phyloP scores from a whole-genome alignment of 768 basidiomycete species.

The Psilocybe azurescens region DNA sequence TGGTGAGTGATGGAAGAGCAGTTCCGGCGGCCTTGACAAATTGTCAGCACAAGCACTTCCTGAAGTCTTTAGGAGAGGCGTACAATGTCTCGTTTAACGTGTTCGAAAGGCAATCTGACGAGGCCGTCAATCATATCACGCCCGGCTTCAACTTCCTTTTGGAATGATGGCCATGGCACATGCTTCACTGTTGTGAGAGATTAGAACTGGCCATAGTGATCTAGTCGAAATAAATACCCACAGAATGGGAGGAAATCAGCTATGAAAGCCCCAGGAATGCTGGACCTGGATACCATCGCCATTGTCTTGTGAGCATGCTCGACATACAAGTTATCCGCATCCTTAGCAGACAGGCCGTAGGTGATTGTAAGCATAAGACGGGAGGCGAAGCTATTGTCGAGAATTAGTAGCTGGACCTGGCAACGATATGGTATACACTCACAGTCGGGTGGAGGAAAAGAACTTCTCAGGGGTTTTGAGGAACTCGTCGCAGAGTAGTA shows the following conservation, averaged over 20 bases:
- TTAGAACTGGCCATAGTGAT: neutral
- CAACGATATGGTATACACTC: neutral
- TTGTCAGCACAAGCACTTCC: neutral
- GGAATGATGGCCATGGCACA: conserved; percentile 7
- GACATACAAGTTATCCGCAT: conserved; percentile 10
- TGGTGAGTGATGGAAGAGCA: conserved; percentile 8
- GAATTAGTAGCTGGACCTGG: neutral
- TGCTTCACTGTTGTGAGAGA: conserved; percentile 7
- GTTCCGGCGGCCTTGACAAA: neutral
- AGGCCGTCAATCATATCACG: conserved; percentile 13
- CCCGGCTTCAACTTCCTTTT: conserved; percentile 5
- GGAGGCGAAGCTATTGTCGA: conserved; percentile 1
- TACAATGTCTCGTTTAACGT: conserved; percentile 14
- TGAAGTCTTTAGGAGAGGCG: neutral
- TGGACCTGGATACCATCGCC: conserved; percentile 12
- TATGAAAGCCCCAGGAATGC: conserved; percentile 17
- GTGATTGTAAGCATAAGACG: conserved; percentile 11
- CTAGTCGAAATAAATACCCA: neutral
- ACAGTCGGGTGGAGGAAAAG: conserved; percentile 10
- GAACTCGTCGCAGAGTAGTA: conserved; percentile 6
- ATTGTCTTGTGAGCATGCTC: conserved; percentile 13
- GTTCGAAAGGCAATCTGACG: conserved; percentile 13
- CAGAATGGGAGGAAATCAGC: conserved; percentile 13
- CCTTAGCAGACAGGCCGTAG: conserved; percentile 10
- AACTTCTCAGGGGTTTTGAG: conserved; percentile 5